These are phyloP conservation scores for Emmonsiellopsis sp. DNA, from an alignment of 2,329 filamentous ascomycete species.

Conservation along the genomic window DNA sequence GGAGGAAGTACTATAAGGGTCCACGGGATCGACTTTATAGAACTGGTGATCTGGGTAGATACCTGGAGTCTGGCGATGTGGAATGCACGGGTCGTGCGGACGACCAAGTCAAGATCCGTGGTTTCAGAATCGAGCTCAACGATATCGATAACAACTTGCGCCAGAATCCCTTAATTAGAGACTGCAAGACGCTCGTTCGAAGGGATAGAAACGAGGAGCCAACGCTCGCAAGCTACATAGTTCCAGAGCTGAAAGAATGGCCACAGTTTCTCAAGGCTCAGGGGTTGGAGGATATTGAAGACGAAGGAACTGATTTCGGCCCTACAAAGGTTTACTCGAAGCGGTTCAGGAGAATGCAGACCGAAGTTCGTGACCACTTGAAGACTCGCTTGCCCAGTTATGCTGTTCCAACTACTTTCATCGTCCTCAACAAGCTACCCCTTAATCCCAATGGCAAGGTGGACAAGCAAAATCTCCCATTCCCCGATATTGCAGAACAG, in stretches of 20 bases:
- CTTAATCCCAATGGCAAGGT: conserved; percentile 78
- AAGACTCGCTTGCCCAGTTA: conserved; percentile 34
- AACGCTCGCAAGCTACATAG: conserved; percentile 80
- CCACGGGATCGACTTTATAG: conserved; percentile 79
- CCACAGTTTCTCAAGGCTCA: conserved; percentile 53
- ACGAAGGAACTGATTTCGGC: conserved; percentile 35
- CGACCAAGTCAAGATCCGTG: conserved; percentile 89
- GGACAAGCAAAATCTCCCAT: conserved; percentile 69
- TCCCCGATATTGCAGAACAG: conserved; percentile 62
- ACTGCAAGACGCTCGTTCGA: conserved; percentile 77
- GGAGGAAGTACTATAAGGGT: conserved; percentile 70
- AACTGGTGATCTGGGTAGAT: conserved; percentile 77
- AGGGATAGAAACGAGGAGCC: conserved; percentile 78
- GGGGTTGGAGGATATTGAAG: conserved; percentile 45
- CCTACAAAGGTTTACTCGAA: conserved; percentile 36
- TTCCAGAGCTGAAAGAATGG: conserved; percentile 73
- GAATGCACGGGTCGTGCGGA: conserved; percentile 75
- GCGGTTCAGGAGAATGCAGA: conserved; percentile 51
- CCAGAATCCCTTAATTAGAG: conserved; percentile 64
- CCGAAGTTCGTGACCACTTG: conserved; percentile 6
- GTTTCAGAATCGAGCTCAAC: conserved; percentile 87
- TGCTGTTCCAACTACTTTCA: conserved; percentile 65
- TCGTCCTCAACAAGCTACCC: conserved; percentile 63
- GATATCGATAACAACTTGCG: conserved; percentile 84
- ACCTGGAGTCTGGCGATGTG: conserved; percentile 60